phyloP scores from a whole-genome alignment of 495 filamentous ascomycete genomes.

The Apodospora peruviana region DNA sequence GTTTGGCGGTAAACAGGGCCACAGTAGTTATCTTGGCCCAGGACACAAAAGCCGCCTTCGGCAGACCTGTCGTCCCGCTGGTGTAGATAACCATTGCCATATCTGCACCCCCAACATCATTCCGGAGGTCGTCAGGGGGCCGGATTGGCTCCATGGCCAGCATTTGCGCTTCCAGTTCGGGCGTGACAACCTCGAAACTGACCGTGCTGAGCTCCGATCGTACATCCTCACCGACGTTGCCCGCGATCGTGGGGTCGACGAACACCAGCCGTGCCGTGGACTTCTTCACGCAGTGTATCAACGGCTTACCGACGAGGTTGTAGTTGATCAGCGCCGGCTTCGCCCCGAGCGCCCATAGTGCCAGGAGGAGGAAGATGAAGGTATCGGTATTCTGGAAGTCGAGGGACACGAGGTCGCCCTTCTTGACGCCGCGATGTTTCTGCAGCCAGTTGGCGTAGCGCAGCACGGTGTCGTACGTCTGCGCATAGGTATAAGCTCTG shows the following conservation, averaged over 20 bases:
- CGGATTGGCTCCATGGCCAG: constrained; percentile 52
- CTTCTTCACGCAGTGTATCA: constrained; percentile 72
- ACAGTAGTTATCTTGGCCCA: constrained; percentile 63
- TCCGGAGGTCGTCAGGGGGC: constrained; percentile 56
- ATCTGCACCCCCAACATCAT: constrained; percentile 44
- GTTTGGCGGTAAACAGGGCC: constrained; percentile 48
- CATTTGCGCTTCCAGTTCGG: constrained; percentile 59
- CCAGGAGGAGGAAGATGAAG: constrained; percentile 79
- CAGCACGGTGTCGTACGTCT: constrained; percentile 68
- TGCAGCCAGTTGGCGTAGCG: constrained; percentile 83
- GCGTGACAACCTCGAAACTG: constrained; percentile 56
- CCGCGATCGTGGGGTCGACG: constrained; percentile 63
- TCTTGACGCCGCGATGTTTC: constrained; percentile 59
- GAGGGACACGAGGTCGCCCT: constrained; percentile 79
- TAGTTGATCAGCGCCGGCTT: constrained; percentile 94
- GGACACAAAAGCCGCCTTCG: constrained; percentile 81
- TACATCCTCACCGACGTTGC: constrained; percentile 42
- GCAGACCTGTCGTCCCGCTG: constrained; percentile 82
- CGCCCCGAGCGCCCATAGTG: constrained; percentile 83
- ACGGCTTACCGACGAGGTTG: constrained; percentile 69
- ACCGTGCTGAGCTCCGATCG: constrained; percentile 38
- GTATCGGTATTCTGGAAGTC: constrained; percentile 82
- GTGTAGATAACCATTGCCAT: constrained; percentile 80
- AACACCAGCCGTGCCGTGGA: constrained; percentile 66
- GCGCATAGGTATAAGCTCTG: constrained; percentile 70